Evolutionary conservation across 2,329 filamentous ascomycete genomes (phyloP).

Genomic region (Ustilaginoidea virens): DNA sequence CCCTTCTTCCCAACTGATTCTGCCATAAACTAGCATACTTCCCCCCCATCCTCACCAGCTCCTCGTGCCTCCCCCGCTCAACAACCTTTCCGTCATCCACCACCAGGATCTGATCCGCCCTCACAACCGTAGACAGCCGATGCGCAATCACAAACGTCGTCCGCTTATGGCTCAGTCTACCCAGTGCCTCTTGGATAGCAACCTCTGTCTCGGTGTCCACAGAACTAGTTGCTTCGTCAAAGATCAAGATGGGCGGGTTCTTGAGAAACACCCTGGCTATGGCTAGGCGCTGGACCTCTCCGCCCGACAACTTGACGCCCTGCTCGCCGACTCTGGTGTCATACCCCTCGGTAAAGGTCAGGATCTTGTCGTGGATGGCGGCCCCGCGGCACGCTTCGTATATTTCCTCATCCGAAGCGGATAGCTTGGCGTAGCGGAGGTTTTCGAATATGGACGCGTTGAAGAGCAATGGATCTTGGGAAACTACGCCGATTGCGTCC

Average conservation of each 20-base stretch:
- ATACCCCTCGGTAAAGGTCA: slow-evolving; percentile 38
- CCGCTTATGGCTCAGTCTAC: slow-evolving; percentile 26
- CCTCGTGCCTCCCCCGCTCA: slow-evolving; percentile 34
- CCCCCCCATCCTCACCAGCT: slow-evolving; percentile 29
- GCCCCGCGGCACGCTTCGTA: slow-evolving; percentile 44
- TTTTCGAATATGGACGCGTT: slow-evolving; percentile 50
- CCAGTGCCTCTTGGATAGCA: slow-evolving; percentile 29
- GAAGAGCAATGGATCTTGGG: slow-evolving; percentile 49
- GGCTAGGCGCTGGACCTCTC: slow-evolving; percentile 33
- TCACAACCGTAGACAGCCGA: slow-evolving; percentile 24
- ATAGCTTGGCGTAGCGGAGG: slow-evolving; percentile 43
- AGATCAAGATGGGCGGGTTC: slow-evolving; percentile 14
- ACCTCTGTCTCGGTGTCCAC: slow-evolving; percentile 29
- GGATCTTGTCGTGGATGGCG: slow-evolving; percentile 48
- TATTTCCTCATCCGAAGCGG: slow-evolving; percentile 45
- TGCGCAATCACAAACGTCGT: slow-evolving; percentile 38
- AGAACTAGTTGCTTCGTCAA: slow-evolving; percentile 37
- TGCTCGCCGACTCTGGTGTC: slow-evolving; percentile 29
- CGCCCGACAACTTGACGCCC: slow-evolving; percentile 32
- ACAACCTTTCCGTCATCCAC: slow-evolving; percentile 33
- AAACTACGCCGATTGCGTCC: slow-evolving; percentile 44
- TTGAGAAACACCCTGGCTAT: slow-evolving; percentile 24
- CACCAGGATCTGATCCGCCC: slow-evolving; percentile 36
- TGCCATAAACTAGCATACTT: slow-evolving; percentile 37
- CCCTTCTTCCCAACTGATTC: no score